Conservation (phyloP, 345 rosid genomes). For the Gossypium stocksii region DNA sequence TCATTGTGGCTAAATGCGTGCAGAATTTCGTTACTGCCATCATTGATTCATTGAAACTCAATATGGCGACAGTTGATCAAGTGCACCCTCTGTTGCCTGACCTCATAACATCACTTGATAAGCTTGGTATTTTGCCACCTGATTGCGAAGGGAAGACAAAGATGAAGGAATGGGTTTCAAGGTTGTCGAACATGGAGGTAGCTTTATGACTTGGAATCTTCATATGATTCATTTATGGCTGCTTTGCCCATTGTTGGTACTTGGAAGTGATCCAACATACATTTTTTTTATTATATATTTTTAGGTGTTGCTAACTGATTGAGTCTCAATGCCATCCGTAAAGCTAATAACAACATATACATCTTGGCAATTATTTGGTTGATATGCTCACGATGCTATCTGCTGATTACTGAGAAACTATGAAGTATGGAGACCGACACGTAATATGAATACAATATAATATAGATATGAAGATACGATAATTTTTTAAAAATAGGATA, state of each 20-base stretch:
- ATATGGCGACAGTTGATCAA: constrained; percentile 93
- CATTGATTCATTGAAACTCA: constrained; percentile 73
- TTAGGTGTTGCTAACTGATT: not conserved
- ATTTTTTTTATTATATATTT: not conserved
- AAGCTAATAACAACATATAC: constrained; percentile 16
- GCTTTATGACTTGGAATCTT: constrained; percentile 84
- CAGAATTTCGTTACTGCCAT: constrained; percentile 84
- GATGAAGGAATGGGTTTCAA: constrained; percentile 87
- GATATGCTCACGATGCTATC: not conserved
- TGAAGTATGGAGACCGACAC: rapidly evolving
- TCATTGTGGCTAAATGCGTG: constrained; percentile 79
- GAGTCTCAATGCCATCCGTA: not conserved
- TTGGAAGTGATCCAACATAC: constrained; percentile 21
- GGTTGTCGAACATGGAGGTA: constrained; percentile 92
- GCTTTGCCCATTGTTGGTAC: constrained; percentile 81
- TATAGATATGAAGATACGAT: rapidly evolving
- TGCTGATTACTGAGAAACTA: constrained; percentile 4
- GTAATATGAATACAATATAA: rapidly evolving
- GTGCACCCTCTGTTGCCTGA: constrained; percentile 81
- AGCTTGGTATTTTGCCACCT: constrained; percentile 64
- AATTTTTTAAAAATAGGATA: too few species aligned
- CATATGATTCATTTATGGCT: constrained; percentile 91
- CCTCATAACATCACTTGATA: constrained; percentile 66
- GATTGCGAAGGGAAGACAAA: constrained; percentile 87
- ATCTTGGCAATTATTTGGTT: constrained; percentile 15